Percentiles rank a stretch among this genome's conserved stretches.
These are phyloP conservation scores for Smithsoniella earleae DNA, from an alignment of 163 green algal species.

Conservation along the genomic window DNA sequence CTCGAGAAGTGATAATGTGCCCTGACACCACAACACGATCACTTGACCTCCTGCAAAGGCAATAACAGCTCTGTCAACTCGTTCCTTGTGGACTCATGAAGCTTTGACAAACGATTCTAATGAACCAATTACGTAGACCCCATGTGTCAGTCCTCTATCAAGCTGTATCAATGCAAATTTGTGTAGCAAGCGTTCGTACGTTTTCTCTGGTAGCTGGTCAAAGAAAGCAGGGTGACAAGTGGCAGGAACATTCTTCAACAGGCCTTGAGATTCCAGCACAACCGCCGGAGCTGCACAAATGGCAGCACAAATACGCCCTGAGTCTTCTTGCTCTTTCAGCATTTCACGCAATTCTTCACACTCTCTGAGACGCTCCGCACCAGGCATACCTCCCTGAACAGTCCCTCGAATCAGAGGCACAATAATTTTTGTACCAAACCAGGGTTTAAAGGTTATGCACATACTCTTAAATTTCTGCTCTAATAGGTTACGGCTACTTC, in stretches of 20 bases:
- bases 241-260: conserved; percentile 52
- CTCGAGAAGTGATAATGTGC: conserved; percentile 66
- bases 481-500: too few species aligned
- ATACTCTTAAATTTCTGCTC: too few species aligned
- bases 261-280: conserved; percentile 65
- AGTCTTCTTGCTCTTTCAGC: conserved; percentile 47
- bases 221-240: conserved; percentile 86
- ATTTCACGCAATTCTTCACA: conserved; percentile 45
- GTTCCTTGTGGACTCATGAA: too few species aligned
- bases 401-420: not conserved
- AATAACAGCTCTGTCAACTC: too few species aligned
- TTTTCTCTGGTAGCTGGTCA: conserved; percentile 62
- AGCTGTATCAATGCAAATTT: too few species aligned
- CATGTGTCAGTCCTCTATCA: too few species aligned
- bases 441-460: too few species aligned
- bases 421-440: too few species aligned
- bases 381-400: conserved; percentile 81
- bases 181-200: conserved; percentile 32
- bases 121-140: too few species aligned
- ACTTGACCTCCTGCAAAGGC: conserved; percentile 33
- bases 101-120: too few species aligned
- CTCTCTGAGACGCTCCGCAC: conserved; percentile 76
- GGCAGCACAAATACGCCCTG: conserved; percentile 56
- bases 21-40: conserved; percentile 74
- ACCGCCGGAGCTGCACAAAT: conserved; percentile 91